These are phyloP conservation scores for Cryphonectria japonica DNA, from an alignment of 2,329 filamentous ascomycete genomes.

Conservation along the genomic window DNA sequence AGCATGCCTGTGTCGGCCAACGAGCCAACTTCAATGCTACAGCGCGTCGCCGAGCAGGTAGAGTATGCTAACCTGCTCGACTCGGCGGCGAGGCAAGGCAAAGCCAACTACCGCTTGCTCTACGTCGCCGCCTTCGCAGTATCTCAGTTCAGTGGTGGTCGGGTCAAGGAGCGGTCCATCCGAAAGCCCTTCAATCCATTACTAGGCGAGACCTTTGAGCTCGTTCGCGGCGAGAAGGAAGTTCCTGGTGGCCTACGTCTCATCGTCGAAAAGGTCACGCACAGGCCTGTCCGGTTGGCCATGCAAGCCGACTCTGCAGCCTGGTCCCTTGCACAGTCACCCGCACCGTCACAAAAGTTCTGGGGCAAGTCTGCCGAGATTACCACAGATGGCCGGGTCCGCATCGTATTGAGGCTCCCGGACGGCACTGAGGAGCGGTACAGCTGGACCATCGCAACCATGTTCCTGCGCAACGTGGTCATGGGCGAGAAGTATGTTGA, in stretches of 20 bases:
- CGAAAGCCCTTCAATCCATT: slow-evolving; percentile 98
- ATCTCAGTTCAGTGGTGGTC: slow-evolving; percentile 78
- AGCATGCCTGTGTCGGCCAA: slow-evolving; percentile 98
- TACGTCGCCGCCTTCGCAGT: slow-evolving; percentile 90
- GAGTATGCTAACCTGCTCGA: slow-evolving; percentile 90
- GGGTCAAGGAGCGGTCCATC: slow-evolving; percentile 87
- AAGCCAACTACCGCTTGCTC: slow-evolving; percentile 71
- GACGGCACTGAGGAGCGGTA: slow-evolving; percentile 79
- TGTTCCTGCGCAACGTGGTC: slow-evolving; percentile 93
- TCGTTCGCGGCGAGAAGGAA: slow-evolving; percentile 81
- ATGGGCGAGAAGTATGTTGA: slow-evolving; percentile 98
- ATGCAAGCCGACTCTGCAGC: slow-evolving; percentile 85
- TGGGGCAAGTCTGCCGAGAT: slow-evolving; percentile 98
- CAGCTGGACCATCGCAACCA: slow-evolving; percentile 85
- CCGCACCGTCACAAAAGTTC: slow-evolving; percentile 92
- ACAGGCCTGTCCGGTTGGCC: slow-evolving; percentile 89
- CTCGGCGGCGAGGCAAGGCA: slow-evolving; percentile 66
- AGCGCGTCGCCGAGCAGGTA: slow-evolving; percentile 85
- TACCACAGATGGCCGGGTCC: slow-evolving; percentile 85
- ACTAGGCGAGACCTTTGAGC: slow-evolving; percentile 92
- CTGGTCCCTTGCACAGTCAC: slow-evolving; percentile 88
- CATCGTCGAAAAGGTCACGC: slow-evolving; percentile 92
- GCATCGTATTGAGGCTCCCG: slow-evolving; percentile 69
- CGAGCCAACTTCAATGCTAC: slow-evolving; percentile 85
- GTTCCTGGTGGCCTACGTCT: slow-evolving; percentile 78